Percentiles rank a stretch among this genome's conserved stretches.
Conservation (phyloP, 306 rosid species). For the peach (Prunus persica) region DNA sequence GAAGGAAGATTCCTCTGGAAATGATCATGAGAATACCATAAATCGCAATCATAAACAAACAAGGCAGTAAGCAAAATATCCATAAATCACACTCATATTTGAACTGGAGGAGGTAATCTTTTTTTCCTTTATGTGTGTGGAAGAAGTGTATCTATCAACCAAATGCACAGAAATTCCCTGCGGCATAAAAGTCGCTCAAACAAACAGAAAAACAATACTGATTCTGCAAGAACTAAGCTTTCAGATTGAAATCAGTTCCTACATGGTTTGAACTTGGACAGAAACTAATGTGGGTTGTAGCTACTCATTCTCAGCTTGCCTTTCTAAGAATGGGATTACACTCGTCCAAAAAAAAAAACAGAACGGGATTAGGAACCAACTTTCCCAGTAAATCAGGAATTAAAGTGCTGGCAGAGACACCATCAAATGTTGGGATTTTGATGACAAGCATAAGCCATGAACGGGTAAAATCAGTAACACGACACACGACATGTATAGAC, state of each 20-base stretch:
- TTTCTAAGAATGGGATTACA: background rate
- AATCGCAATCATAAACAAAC: background rate
- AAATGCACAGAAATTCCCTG: background rate
- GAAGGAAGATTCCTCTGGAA: conserved; percentile 84
- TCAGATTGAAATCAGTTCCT: background rate
- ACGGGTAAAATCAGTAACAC: background rate
- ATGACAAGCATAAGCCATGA: background rate
- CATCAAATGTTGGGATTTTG: background rate
- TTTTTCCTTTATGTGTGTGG: background rate
- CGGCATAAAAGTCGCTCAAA: background rate
- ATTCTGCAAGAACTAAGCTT: background rate
- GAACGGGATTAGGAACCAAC: background rate
- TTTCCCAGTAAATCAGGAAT: background rate
- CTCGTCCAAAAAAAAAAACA: no score
- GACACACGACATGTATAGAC: background rate
- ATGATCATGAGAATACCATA: background rate
- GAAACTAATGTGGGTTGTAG: background rate
- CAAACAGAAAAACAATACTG: background rate
- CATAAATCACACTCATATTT: background rate
- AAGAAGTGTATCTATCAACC: background rate
- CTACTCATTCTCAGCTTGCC: background rate
- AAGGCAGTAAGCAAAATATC: background rate
- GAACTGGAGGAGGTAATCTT: background rate
- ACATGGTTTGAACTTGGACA: background rate
- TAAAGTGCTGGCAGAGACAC: background rate